These are phyloP conservation scores for sweet orange (Citrus sinensis) DNA, from an alignment of 345 rosid genomes.

Conservation along the genomic window DVS_A1.0 CM039162.1:23151501-23152000, in stretches of 20 bases:
- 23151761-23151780: conserved; percentile 63
- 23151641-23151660: conserved; percentile 38
- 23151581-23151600: conserved; percentile 77
- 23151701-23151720: background rate
- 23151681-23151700: background rate
- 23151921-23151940: background rate
- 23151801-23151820: conserved; percentile 40
- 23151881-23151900: background rate
- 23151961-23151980: no score
- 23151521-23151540: conserved; percentile 42
- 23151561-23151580: conserved; percentile 57
- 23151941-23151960: background rate
- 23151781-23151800: conserved; percentile 52
- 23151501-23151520: conserved; percentile 24
- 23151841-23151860: background rate
- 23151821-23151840: background rate
- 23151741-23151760: conserved; percentile 48
- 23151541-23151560: conserved; percentile 56
- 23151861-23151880: background rate
- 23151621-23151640: conserved; percentile 86
- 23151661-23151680: background rate
- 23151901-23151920: background rate
- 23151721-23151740: background rate
- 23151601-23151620: conserved; percentile 95
- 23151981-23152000: no score